phyloP scores from a whole-genome alignment of 2,329 filamentous ascomycete genomes.

The Tolypocladium sp. region DNA sequence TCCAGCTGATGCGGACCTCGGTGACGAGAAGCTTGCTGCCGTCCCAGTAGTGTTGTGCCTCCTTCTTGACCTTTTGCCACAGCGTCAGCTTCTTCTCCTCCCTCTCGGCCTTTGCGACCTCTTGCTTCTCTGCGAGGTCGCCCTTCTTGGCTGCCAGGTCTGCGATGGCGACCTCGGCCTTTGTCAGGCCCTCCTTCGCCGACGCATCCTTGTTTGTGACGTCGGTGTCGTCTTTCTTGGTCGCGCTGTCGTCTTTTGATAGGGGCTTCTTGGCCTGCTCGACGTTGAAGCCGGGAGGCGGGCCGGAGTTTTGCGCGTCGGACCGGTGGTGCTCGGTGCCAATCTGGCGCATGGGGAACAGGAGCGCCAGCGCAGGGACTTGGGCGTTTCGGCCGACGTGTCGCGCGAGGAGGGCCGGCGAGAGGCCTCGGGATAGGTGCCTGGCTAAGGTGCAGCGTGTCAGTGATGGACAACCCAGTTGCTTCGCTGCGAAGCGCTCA shows the following conservation, averaged over 20 bases:
- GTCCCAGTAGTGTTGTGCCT: constrained; percentile 93
- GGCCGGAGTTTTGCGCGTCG: constrained; percentile 45
- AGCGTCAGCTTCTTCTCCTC: constrained; percentile 81
- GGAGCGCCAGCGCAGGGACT: constrained; percentile 43
- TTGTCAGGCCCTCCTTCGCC: constrained; percentile 25
- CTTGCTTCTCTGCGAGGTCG: constrained; percentile 50
- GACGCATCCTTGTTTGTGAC: constrained; percentile 17
- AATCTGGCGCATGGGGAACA: constrained; percentile 47
- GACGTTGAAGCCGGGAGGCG: constrained; percentile 86
- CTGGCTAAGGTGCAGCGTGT: constrained; percentile 27
- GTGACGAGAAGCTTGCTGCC: constrained; percentile 89
- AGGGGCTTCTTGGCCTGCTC: constrained; percentile 82
- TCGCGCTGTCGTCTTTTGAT: constrained; percentile 39
- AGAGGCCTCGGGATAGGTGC: constrained; percentile 35
- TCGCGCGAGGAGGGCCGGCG: constrained; percentile 36
- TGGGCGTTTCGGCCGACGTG: constrained; percentile 36
- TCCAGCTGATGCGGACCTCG: constrained; percentile 87
- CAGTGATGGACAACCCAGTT: not conserved
- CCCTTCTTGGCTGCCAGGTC: constrained; percentile 59
- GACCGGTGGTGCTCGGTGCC: constrained; percentile 51
- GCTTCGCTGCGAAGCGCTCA: constrained; percentile 17
- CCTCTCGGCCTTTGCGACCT: constrained; percentile 46
- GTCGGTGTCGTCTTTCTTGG: constrained; percentile 19
- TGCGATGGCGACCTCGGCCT: constrained; percentile 37
- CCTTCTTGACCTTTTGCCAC: constrained; percentile 90